These are phyloP conservation scores for Trematosphaeria pertusa DNA, from an alignment of 2,329 filamentous ascomycete species.

Conservation along the genomic window DNA sequence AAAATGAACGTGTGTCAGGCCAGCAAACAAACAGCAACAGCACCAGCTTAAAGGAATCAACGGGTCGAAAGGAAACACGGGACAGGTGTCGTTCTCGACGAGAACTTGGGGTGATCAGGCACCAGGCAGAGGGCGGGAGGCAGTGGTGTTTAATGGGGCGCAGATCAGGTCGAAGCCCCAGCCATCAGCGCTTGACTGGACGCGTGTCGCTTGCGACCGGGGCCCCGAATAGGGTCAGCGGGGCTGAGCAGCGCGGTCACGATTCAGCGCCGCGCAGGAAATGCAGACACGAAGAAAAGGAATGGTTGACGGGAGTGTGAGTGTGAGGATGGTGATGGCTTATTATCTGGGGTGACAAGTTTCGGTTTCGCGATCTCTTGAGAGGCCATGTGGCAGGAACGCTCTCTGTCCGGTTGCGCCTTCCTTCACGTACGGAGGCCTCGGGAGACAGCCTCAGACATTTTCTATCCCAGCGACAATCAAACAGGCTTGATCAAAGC, in stretches of 20 bases:
- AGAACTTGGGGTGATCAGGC: slow-evolving; percentile 34
- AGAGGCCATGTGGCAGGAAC: slow-evolving; percentile 24
- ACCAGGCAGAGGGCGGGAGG: slow-evolving; percentile 32
- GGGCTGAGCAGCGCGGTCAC: slow-evolving; percentile 38
- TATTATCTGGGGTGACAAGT: neutral
- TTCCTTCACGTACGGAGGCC: too few species aligned
- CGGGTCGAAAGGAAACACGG: slow-evolving; percentile 17
- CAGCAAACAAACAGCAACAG: slow-evolving; percentile 26
- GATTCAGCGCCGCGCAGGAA: slow-evolving; percentile 26
- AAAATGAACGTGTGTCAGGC: slow-evolving; percentile 20
- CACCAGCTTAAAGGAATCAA: slow-evolving; percentile 9
- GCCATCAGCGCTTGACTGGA: slow-evolving; percentile 21
- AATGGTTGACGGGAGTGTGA: neutral
- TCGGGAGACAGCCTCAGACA: too few species aligned
- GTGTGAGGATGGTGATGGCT: neutral
- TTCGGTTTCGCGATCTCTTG: slow-evolving; percentile 1
- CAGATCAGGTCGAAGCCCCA: slow-evolving; percentile 15
- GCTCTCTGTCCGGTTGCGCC: slow-evolving; percentile 9
- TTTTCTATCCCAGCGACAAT: too few species aligned
- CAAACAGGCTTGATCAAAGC: too few species aligned
- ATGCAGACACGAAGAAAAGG: slow-evolving; percentile 5
- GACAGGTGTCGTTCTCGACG: slow-evolving; percentile 26
- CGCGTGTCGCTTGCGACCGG: slow-evolving; percentile 19
- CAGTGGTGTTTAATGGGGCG: slow-evolving; percentile 22
- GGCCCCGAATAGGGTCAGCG: slow-evolving; percentile 24